These are phyloP conservation scores for Citrus unshiu DNA, from an alignment of 345 rosid genomes.

Conservation along the genomic window DNA sequence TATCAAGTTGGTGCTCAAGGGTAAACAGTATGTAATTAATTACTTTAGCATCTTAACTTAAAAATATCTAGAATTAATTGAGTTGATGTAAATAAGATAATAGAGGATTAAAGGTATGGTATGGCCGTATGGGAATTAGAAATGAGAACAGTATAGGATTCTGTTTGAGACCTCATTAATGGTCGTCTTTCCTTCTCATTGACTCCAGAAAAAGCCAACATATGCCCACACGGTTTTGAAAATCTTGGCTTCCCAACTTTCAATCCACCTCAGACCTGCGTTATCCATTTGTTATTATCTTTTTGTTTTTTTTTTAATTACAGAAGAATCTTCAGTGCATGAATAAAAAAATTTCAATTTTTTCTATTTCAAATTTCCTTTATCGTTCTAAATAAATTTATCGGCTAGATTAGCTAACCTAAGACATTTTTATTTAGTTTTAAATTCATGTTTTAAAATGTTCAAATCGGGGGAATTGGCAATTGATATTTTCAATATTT, in stretches of 20 bases:
- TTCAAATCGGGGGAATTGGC: too few relatives aligned
- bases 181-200: neutral
- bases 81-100: too few relatives aligned
- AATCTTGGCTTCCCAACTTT: neutral
- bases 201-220: neutral
- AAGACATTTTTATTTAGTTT: too few relatives aligned
- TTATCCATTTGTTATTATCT: neutral
- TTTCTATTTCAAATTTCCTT: too few relatives aligned
- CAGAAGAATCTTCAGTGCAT: neutral
- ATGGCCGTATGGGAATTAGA: neutral
- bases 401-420: too few relatives aligned
- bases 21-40: neutral
- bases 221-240: conserved; percentile 13
- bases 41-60: neutral
- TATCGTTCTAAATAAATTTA: too few relatives aligned
- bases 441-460: too few relatives aligned
- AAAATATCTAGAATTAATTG: neutral
- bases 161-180: neutral
- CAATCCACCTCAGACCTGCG: neutral
- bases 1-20: too few relatives aligned
- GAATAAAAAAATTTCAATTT: too few relatives aligned
- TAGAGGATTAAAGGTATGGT: neutral
- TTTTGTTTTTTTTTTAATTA: neutral
- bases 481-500: too few relatives aligned
- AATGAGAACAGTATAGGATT: neutral